Conservation (phyloP, 352 stramenopile species). For the Pythium chondricola region DNA sequence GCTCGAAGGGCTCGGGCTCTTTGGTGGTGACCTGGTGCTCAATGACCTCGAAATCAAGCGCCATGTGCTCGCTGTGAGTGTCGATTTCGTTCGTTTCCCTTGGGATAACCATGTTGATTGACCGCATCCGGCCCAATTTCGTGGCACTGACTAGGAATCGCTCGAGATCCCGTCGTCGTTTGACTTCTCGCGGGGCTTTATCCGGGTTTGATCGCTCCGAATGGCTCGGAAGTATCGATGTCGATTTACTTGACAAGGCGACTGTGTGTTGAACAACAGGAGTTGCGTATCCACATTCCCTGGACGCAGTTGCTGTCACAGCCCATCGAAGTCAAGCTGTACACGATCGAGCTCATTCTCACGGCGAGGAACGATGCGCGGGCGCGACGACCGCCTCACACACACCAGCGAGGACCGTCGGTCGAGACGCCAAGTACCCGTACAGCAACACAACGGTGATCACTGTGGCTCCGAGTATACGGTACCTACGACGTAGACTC, state of each 20-base stretch:
- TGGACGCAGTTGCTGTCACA: slow-evolving; percentile 86
- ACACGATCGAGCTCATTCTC: slow-evolving; percentile 85
- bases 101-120: too few species aligned
- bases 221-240: too few species aligned
- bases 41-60: slow-evolving; percentile 88
- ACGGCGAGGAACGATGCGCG: slow-evolving; percentile 35
- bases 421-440: not conserved
- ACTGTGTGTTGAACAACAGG: slow-evolving; percentile 28
- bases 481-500: not conserved
- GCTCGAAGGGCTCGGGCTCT: slow-evolving; percentile 77
- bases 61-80: slow-evolving; percentile 54
- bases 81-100: not conserved
- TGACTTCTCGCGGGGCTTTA: slow-evolving; percentile 82
- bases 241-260: too few species aligned
- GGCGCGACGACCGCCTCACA: too few species aligned
- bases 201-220: too few species aligned
- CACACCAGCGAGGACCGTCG: not conserved
- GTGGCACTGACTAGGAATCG: slow-evolving; percentile 44
- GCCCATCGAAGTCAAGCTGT: slow-evolving; percentile 84
- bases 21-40: slow-evolving; percentile 79
- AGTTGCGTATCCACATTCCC: slow-evolving; percentile 85
- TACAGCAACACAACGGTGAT: not conserved
- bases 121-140: too few species aligned
- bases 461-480: not conserved
- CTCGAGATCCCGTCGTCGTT: slow-evolving; percentile 84